Base-by-base conservation (phyloP, 352 stramenopile species). In the Phytophthora hibernalis region DNA sequence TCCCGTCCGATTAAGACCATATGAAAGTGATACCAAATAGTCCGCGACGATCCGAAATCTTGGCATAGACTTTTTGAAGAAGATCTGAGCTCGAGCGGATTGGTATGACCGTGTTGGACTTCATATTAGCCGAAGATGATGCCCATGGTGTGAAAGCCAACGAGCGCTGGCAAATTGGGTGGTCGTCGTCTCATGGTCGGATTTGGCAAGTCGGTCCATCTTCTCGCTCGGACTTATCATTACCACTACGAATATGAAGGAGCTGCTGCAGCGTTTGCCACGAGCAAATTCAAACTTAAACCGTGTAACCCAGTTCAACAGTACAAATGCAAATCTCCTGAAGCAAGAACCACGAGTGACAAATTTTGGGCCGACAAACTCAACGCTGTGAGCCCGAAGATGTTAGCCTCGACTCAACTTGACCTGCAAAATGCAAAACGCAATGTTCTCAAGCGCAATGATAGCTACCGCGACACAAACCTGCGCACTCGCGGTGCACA, bases 161-260 rank as follows among this genome's bases (percentile, higher is more conserved):
- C 2, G 44, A 28, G 0, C 65, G 52, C n/a, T 64, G 51, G 16
- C 58, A 28, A 6, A 72, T 1, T 15, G 55, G n/a, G n/a, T n/a
- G n/a, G n/a, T 73, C 9, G 60, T 79, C 0, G 54, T 76, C 26
- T 79, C 70, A 1, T 72, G 67, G 49, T 56, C 38, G 2, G 66
- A 79, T 22, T 30, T 79, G 0, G 64, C 51, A 2, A 76, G 66
- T 18, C 66, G 62, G 4, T 11, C 55, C 0, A 64, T 74, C 22
- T 76, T 74, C 18, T 70, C 61, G 9, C 38, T 74, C 13, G 61
- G 63, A 1, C 31, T 79, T 11, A 6, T 76, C 6, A 20, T 70
- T 3, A 56, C 61, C 1, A 70, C 56, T 0, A 65, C 35, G 20
- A 73, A 28, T 4, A 57, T 79, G 49, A 79, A 74, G 38, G 43